Percentiles rank a stretch among this genome's conserved stretches.
These are phyloP conservation scores for Hortiboletus flavorubellus DNA, from an alignment of 768 basidiomycete genomes.

Conservation along the genomic window DNA sequence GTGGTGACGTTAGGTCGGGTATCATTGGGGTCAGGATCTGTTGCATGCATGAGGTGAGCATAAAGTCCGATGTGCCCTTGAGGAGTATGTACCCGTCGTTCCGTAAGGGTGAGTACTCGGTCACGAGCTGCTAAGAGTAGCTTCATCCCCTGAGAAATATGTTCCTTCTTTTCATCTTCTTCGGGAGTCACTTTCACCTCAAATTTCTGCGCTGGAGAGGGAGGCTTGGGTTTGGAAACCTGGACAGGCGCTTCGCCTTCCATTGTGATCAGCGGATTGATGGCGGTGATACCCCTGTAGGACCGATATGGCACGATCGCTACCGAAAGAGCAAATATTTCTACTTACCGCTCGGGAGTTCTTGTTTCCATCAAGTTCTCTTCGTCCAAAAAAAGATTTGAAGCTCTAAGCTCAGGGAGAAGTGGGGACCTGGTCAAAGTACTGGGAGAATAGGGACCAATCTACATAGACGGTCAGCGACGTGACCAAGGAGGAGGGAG, in stretches of 20 bases:
- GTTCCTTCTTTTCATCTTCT: slow-evolving; percentile 55
- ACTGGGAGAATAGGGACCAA: slow-evolving; percentile 77
- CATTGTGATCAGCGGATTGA: slow-evolving; percentile 4
- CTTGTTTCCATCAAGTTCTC: slow-evolving; percentile 46
- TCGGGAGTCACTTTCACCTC: slow-evolving; percentile 38
- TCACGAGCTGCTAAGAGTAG: slow-evolving; percentile 67
- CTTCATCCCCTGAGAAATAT: slow-evolving; percentile 59
- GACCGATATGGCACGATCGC: slow-evolving; percentile 16
- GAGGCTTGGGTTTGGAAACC: not conserved
- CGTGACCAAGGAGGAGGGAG: not conserved
- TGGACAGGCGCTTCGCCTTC: slow-evolving; percentile 2
- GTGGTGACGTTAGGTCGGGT: slow-evolving; percentile 39
- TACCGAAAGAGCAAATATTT: not conserved
- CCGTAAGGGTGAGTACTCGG: slow-evolving; percentile 69
- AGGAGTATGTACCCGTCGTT: slow-evolving; percentile 55
- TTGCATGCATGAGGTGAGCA: not conserved
- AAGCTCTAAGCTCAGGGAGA: slow-evolving; percentile 70
- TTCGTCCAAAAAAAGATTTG: slow-evolving; percentile 67
- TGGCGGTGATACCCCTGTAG: slow-evolving; percentile 13
- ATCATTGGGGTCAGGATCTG: slow-evolving; percentile 55
- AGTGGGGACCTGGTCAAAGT: slow-evolving; percentile 71
- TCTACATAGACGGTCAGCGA: slow-evolving; percentile 40
- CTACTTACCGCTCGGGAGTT: slow-evolving; percentile 45
- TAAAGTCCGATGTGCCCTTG: too few relatives aligned
- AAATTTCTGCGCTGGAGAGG: not conserved